phyloP scores from a whole-genome alignment of 2,329 filamentous ascomycete species.

The Colletotrichum australisinense region DNA sequence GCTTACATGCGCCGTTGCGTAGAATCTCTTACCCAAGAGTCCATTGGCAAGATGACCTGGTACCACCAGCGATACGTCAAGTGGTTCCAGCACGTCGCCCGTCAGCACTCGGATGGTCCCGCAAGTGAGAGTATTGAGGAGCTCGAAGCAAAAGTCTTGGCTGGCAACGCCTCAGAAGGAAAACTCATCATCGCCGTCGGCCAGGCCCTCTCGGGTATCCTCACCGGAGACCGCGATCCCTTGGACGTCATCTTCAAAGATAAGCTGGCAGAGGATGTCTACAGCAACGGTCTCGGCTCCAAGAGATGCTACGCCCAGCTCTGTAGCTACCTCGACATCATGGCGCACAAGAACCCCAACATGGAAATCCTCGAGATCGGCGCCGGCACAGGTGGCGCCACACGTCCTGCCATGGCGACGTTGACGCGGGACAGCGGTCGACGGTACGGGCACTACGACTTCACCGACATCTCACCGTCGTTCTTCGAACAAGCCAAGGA shows the following conservation, averaged over 20 bases:
- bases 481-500: slow-evolving; percentile 50
- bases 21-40: background rate
- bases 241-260: slow-evolving; percentile 43
- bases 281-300: slow-evolving; percentile 38
- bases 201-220: slow-evolving; percentile 39
- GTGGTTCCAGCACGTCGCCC: slow-evolving; percentile 34
- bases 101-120: background rate
- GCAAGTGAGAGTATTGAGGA: slow-evolving; percentile 5
- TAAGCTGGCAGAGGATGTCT: slow-evolving; percentile 40
- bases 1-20: slow-evolving; percentile 23
- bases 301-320: slow-evolving; percentile 36
- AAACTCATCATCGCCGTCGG: slow-evolving; percentile 39
- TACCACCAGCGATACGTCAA: slow-evolving; percentile 33
- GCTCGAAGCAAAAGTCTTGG: slow-evolving; percentile 29
- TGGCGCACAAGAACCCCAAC: slow-evolving; percentile 45
- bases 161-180: slow-evolving; percentile 35
- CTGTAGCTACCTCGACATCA: slow-evolving; percentile 38
- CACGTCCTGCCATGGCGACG: slow-evolving; percentile 39
- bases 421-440: slow-evolving; percentile 15
- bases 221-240: slow-evolving; percentile 41
- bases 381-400: slow-evolving; percentile 48
- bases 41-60: slow-evolving; percentile 18
- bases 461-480: slow-evolving; percentile 52
- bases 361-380: slow-evolving; percentile 52
- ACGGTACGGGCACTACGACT: slow-evolving; percentile 44